These are phyloP conservation scores for Salvia miltiorrhiza DNA, from an alignment of 257 asterid genomes.

Conservation along the genomic window DNA sequence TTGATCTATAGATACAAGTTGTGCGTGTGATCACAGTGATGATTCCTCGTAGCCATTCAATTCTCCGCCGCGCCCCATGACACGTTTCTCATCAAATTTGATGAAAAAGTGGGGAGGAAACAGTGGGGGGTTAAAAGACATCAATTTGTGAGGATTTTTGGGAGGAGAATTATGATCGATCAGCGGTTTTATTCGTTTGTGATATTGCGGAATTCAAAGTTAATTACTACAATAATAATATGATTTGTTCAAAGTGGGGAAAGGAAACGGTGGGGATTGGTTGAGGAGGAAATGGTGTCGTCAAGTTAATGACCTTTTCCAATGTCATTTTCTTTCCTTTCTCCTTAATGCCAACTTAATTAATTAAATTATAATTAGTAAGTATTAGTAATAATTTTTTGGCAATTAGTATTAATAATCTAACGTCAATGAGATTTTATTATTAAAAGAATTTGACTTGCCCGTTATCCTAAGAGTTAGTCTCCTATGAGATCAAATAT, in stretches of 20 bases:
- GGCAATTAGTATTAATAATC: neutral
- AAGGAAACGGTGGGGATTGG: constrained; percentile 25
- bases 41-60: constrained; percentile 37
- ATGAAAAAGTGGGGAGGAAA: neutral
- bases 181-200: neutral
- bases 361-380: too few species aligned
- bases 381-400: too few species aligned
- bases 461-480: neutral
- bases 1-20: constrained; percentile 10
- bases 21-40: constrained; percentile 13
- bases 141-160: neutral
- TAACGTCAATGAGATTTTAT: neutral
- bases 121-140: neutral
- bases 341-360: neutral
- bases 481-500: too few species aligned
- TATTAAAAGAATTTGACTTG: neutral
- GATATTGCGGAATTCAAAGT: neutral
- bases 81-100: constrained; percentile 31
- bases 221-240: too few species aligned
- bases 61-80: constrained; percentile 30
- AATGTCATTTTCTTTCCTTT: neutral
- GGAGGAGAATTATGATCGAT: constrained; percentile 1
- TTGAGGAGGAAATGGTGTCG: constrained; percentile 25
- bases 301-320: constrained; percentile 23
- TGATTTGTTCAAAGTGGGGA: constrained; percentile 7